Base-by-base conservation (phyloP, 1,284 basidiomycete genomes). In the Ganoderma sinense region DNA sequence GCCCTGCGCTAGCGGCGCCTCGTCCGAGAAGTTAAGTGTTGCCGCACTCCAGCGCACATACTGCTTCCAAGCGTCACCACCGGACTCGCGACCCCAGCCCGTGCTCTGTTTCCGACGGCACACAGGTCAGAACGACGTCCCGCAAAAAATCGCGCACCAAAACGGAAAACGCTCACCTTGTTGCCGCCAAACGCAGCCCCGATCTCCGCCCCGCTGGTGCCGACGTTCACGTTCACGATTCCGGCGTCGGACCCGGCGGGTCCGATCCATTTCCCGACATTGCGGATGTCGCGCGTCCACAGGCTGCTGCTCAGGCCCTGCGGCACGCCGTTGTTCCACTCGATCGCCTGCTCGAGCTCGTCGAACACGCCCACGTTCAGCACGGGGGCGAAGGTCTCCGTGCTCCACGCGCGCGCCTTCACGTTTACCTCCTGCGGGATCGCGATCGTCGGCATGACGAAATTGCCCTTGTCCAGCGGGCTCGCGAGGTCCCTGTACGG, bases 11-110 rank as follows among this genome's bases (percentile, higher is more conserved):
- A 98, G 85, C 13, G 94, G 95, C 61, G 96, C 92, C 76, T 91
- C 88, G 78, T 95, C 89, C 40, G 94, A 95, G 83, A 95, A 98
- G 83, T 98, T 99, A 80, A 99, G 86, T 8, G 97, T 98, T 79
- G 94, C 96, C 55, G 94, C 90, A 78, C 93, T 92, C 93, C 94
- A 95, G 69, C 94, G 89, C 56, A 94, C 92, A 72, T 94, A 95
- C 79, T 97, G 95, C 82, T 97, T 97, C 97, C 97, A 98, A 31
- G 97, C 94, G 81, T 98, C 97, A 60, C 97, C 97, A 43, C 97
- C 97, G 18, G 94, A 96, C 83, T 98, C 97, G 67, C 97, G 89
- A n/a, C 97, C 97, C 96, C 93, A 94, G 76, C 93, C 93, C 43
- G 93, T 94, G 80, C 90, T 94, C 92, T 94, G 80, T 4, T 23